A percentile compares a stretch with the other conserved stretches of the same genome.
Conservation (phyloP, 1,284 basidiomycete genomes). For the Boletus semigastroideus region DNA sequence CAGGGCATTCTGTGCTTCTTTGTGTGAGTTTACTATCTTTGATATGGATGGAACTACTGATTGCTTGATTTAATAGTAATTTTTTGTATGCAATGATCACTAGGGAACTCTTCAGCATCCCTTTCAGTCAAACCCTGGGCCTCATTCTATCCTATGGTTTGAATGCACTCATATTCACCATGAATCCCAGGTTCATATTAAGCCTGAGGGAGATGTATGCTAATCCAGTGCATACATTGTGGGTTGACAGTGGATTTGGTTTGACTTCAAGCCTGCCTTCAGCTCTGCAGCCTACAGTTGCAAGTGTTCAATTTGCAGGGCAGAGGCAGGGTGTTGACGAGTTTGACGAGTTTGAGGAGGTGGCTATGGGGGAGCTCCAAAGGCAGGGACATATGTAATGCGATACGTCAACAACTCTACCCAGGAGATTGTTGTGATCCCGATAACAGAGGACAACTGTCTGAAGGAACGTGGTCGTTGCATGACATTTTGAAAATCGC, state of each 20-base stretch:
- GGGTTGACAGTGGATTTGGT: constrained; percentile 12
- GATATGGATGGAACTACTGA: not conserved
- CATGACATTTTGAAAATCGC: too few relatives aligned
- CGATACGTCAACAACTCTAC: not conserved
- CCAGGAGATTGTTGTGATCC: too few relatives aligned
- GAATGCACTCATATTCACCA: not conserved
- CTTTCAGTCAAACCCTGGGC: not conserved
- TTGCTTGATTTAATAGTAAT: not conserved
- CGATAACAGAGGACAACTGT: too few relatives aligned
- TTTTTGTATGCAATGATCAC: not conserved
- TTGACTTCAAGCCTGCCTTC: not conserved
- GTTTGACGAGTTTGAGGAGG: not conserved
- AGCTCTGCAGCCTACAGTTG: not conserved
- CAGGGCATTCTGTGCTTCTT: constrained; percentile 16
- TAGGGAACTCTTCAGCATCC: not conserved
- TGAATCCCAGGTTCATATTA: constrained; percentile 11
- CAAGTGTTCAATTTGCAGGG: not conserved
- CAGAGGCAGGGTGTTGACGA: not conserved
- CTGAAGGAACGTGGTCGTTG: too few relatives aligned
- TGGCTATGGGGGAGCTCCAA: not conserved
- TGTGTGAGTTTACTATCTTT: not conserved
- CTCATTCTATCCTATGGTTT: not conserved
- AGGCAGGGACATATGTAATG: not conserved
- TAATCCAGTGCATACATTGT: not conserved
- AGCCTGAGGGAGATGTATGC: constrained; percentile 8